Evolutionary conservation across 441 rosid species (phyloP).

Genomic region (Corymbia citriodora): DNA sequence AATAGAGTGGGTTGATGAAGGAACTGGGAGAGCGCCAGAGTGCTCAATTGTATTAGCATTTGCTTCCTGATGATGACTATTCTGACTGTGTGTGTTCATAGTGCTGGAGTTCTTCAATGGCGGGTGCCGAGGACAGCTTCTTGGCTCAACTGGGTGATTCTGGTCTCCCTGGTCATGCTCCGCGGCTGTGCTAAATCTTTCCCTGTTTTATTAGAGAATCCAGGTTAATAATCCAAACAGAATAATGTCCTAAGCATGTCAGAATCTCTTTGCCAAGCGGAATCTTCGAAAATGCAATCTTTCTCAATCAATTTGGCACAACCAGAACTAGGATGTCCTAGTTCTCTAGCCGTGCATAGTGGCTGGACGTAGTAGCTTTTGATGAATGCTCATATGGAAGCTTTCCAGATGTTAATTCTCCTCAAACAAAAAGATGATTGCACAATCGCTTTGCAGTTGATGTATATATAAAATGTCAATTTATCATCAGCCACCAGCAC

Average conservation of each 20-base stretch:
- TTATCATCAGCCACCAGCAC: too few species aligned
- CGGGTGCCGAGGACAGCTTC: neutral
- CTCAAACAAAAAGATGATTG: neutral
- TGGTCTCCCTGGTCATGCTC: constrained; percentile 16
- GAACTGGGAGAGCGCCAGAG: neutral
- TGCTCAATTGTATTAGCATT: neutral
- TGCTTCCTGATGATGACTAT: constrained; percentile 2
- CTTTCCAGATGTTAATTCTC: neutral
- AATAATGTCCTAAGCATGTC: neutral
- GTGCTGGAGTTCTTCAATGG: constrained; percentile 11
- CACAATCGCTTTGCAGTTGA: neutral
- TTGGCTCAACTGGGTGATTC: constrained; percentile 7
- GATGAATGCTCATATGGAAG: neutral
- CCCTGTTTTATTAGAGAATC: constrained; percentile 37
- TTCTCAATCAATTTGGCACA: neutral
- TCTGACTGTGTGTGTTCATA: constrained; percentile 7
- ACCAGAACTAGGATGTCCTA: neutral
- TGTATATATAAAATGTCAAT: too few species aligned
- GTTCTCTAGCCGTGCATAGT: neutral
- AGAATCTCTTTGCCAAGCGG: neutral
- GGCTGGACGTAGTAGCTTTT: neutral
- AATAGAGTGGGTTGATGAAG: neutral
- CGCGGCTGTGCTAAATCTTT: constrained; percentile 30
- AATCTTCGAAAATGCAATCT: neutral
- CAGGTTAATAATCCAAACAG: neutral